phyloP scores from a whole-genome alignment of 352 stramenopile genomes.

The Globisporangium ultimum region DNA sequence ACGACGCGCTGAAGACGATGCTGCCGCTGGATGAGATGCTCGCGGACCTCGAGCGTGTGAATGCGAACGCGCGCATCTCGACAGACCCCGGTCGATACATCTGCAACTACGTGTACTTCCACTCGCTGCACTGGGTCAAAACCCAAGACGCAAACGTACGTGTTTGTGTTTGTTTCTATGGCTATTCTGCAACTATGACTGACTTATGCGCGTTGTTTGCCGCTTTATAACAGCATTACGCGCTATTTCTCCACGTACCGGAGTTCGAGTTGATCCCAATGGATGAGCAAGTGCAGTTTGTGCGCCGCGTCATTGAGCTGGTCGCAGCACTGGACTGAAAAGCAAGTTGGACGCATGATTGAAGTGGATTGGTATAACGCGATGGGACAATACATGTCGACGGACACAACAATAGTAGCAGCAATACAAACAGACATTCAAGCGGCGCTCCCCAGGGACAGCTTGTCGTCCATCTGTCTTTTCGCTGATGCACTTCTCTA shows the following conservation, averaged over 20 bases:
- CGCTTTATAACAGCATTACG: constrained; percentile 31
- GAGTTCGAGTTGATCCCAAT: constrained; percentile 50
- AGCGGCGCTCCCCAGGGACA: too few species aligned
- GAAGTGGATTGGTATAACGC: too few species aligned
- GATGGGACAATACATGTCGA: too few species aligned
- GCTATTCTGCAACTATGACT: too few species aligned
- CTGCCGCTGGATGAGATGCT: constrained; percentile 64
- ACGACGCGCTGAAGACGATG: constrained; percentile 37
- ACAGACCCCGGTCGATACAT: constrained; percentile 80
- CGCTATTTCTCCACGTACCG: constrained; percentile 78
- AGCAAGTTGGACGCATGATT: too few species aligned
- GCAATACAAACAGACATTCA: too few species aligned
- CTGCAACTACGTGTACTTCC: constrained; percentile 86
- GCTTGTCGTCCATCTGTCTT: too few species aligned
- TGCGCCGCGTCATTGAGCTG: constrained; percentile 54
- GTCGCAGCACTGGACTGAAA: constrained; percentile 30
- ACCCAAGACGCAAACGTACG: constrained; percentile 28
- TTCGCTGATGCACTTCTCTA: too few species aligned
- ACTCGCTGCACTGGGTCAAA: constrained; percentile 68
- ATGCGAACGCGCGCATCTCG: constrained; percentile 44
- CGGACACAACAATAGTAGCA: too few species aligned
- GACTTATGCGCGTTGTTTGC: neutral
- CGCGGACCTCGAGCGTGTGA: constrained; percentile 24
- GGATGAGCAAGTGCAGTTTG: constrained; percentile 60
- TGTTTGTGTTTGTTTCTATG: neutral